Base-by-base conservation (phyloP, 768 basidiomycete genomes). In the Aureoboletus auriporus region DNA sequence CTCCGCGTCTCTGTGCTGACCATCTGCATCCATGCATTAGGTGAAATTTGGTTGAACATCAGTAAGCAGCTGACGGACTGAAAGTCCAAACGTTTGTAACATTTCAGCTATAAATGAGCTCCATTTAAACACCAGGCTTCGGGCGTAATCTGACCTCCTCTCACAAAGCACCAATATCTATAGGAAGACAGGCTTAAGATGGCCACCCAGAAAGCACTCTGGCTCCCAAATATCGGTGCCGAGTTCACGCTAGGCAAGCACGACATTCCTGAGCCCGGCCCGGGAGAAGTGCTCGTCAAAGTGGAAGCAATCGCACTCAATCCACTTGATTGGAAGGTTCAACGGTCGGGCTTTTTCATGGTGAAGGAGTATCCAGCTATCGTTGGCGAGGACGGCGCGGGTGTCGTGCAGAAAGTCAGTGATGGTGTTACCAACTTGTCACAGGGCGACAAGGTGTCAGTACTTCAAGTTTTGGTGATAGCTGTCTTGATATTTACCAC, bases 241-340 rank as follows among this genome's bases (percentile, higher is more conserved):
- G 50, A 56, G 8, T 51, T 55, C 16, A 17, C 9, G 8, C 33
- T 59, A 1, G 49, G 49, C 16, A 13, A 20, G 14, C 28, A 39
- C 20, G 50, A 51, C 0, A 61, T 75, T 1, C 69, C 66, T 0
- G 58, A 56, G 17, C 76, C 76, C 4, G 70, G 71, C 0, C 61
- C 67, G 0, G 69, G 69, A 13, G 72, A 77, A 39, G 46, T 78
- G 30, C 67, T 78, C 34, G 59, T 77, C 55, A 70, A 70, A 50
- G 50, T 74, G 20, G 48, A 67, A 30, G 64, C 77, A 0, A 62
- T 67, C 0, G 67, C 69, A 1, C 55, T 78, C 34, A 76, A 78
- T 51, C 76, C 78, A 2, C 62, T 71, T 1, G 77, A 79, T 39
- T 62, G 56, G 59, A 61, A 50, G 17, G 35, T 43, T 13, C 51